phyloP scores from a whole-genome alignment of 805 yeast species.

The Cyberlindnera meyerae region DNA sequence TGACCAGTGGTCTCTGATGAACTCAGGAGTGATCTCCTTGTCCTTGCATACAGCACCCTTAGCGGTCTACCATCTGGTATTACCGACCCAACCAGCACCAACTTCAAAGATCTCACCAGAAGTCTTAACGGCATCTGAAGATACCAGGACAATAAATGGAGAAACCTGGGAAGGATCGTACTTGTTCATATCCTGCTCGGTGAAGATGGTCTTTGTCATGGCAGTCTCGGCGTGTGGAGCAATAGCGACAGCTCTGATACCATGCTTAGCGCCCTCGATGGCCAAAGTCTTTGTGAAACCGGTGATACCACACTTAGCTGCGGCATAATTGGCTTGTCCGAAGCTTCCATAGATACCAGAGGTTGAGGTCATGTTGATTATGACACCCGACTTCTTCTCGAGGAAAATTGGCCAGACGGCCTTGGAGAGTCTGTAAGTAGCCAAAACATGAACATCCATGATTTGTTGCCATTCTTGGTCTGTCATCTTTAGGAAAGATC shows the following conservation, averaged over 20 bases:
- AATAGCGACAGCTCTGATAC: constrained; percentile 72
- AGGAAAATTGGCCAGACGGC: constrained; percentile 90
- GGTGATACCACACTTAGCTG: constrained; percentile 86
- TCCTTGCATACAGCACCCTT: constrained; percentile 67
- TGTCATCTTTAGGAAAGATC: constrained; percentile 78
- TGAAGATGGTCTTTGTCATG: constrained; percentile 87
- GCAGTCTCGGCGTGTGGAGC: constrained; percentile 99
- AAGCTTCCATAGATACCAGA: constrained; percentile 97
- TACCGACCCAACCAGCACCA: constrained; percentile 96
- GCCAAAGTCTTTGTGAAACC: constrained; percentile 86
- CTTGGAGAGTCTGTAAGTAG: constrained; percentile 75
- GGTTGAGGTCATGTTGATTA: constrained; percentile 88
- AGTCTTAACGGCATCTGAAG: constrained; percentile 64
- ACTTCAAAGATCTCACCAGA: constrained; percentile 85
- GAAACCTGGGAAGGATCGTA: constrained; percentile 88
- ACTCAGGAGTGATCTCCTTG: constrained; percentile 53
- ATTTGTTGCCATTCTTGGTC: constrained; percentile 81
- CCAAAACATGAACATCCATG: constrained; percentile 73
- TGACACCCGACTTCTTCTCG: constrained; percentile 73
- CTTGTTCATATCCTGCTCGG: constrained; percentile 72
- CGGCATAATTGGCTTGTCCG: constrained; percentile 94
- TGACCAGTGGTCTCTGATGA: constrained; percentile 60
- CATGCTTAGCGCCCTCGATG: constrained; percentile 77
- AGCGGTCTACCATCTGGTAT: constrained; percentile 92
- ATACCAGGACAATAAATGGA: constrained; percentile 75